phyloP scores from a whole-genome alignment of 164 flowering plant species.

The Piper longum region DNA sequence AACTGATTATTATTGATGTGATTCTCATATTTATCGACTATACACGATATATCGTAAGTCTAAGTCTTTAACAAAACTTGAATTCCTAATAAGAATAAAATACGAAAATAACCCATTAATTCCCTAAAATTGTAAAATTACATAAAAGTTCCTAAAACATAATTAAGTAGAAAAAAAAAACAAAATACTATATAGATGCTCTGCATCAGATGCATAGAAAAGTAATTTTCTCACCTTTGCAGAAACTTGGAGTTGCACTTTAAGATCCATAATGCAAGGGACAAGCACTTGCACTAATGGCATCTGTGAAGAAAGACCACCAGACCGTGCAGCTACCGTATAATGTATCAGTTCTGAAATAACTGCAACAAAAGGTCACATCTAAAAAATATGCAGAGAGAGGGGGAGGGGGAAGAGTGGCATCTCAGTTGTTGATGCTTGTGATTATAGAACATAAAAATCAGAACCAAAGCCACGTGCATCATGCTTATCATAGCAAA shows the following conservation, averaged over 20 bases:
- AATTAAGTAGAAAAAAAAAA: neutral
- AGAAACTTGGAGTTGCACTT: constrained; percentile 64
- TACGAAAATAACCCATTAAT: no score
- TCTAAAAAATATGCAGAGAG: neutral
- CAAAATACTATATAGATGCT: neutral
- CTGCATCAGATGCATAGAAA: neutral
- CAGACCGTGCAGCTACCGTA: constrained; percentile 43
- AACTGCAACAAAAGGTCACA: constrained; percentile 34
- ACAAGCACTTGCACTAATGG: constrained; percentile 92
- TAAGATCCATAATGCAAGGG: constrained; percentile 79
- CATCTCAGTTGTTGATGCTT: no score
- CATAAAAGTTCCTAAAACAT: neutral
- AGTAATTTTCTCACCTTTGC: constrained; percentile 44
- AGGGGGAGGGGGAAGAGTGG: no score
- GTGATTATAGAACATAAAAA: no score
- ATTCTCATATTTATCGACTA: no score
- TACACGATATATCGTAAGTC: no score
- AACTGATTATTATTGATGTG: no score
- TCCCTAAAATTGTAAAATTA: no score
- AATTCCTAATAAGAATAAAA: no score
- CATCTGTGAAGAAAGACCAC: constrained; percentile 62
- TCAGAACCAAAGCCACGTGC: no score
- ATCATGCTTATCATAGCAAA: no score
- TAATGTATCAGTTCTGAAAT: constrained; percentile 90
- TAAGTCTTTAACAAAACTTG: no score